These are phyloP conservation scores for Tulasnella sp. DNA, from an alignment of 768 basidiomycete species.

Conservation along the genomic window DNA sequence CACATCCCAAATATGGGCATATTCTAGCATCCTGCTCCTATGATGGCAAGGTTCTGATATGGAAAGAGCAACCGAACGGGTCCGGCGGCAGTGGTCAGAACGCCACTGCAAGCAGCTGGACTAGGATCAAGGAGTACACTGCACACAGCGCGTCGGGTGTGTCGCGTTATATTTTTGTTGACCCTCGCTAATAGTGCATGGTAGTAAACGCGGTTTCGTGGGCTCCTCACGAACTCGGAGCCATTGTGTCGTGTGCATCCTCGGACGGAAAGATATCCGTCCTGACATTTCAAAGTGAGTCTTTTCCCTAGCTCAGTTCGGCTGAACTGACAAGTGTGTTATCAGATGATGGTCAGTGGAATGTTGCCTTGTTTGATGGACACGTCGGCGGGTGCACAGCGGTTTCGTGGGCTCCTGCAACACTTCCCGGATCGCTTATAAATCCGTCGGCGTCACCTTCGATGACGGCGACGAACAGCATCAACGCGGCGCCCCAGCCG, in stretches of 20 bases:
- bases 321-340: neutral
- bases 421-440: constrained; percentile 73
- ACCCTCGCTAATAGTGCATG: neutral
- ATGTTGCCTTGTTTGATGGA: constrained; percentile 86
- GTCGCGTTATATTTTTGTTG: constrained; percentile 20
- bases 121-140: constrained; percentile 90
- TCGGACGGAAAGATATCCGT: constrained; percentile 97
- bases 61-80: constrained; percentile 68
- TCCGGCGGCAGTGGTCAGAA: constrained; percentile 34
- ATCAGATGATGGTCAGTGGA: constrained; percentile 91
- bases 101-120: constrained; percentile 55
- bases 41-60: constrained; percentile 95
- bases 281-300: constrained; percentile 86
- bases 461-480: neutral
- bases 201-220: constrained; percentile 94
- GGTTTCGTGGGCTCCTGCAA: constrained; percentile 93
- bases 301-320: neutral
- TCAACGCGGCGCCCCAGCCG: constrained; percentile 24
- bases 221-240: constrained; percentile 98
- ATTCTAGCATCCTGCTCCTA: constrained; percentile 98
- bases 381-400: constrained; percentile 96
- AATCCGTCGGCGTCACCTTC: constrained; percentile 31
- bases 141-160: constrained; percentile 87
- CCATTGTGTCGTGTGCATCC: constrained; percentile 91
- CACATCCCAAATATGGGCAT: constrained; percentile 91